Percentiles rank a stretch among this genome's conserved stretches.
Conservation (phyloP, 768 basidiomycete genomes). For the Suillus sp. region DNA sequence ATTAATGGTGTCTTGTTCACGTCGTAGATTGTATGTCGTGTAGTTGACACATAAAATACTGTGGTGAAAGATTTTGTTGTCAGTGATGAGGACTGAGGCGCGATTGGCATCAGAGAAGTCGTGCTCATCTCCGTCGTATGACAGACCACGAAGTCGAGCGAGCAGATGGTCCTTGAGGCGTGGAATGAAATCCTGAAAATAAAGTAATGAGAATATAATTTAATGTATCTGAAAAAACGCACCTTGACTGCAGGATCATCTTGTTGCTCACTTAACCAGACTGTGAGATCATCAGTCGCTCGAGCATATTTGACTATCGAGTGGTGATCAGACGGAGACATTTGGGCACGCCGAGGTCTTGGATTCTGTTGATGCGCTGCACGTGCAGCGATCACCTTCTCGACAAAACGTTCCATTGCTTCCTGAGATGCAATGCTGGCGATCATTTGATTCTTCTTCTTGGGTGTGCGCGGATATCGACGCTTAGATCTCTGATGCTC, state of each 20-base stretch:
- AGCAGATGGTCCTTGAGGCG: constrained; percentile 18
- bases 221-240: background rate
- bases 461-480: constrained; percentile 38
- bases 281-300: constrained; percentile 17
- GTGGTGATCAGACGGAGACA: constrained; percentile 17
- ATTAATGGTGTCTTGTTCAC: constrained; percentile 19
- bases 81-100: constrained; percentile 22
- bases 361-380: background rate
- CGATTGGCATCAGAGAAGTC: constrained; percentile 27
- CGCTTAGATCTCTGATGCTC: constrained; percentile 39
- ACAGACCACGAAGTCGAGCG: background rate
- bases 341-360: background rate
- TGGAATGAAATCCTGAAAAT: constrained; percentile 33
- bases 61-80: constrained; percentile 37
- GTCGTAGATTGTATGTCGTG: constrained; percentile 32
- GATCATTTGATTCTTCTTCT: constrained; percentile 26
- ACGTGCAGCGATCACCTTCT: constrained; percentile 19
- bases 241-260: constrained; percentile 31
- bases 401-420: constrained; percentile 19
- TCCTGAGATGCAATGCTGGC: constrained; percentile 32
- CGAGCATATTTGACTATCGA: constrained; percentile 23
- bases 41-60: constrained; percentile 34
- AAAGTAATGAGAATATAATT: background rate
- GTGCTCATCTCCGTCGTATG: constrained; percentile 18
- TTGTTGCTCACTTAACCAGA: constrained; percentile 1